Evolutionary conservation across 192 early-diverging fungal species (phyloP).

Genomic region (Piromyces sp.): DNA sequence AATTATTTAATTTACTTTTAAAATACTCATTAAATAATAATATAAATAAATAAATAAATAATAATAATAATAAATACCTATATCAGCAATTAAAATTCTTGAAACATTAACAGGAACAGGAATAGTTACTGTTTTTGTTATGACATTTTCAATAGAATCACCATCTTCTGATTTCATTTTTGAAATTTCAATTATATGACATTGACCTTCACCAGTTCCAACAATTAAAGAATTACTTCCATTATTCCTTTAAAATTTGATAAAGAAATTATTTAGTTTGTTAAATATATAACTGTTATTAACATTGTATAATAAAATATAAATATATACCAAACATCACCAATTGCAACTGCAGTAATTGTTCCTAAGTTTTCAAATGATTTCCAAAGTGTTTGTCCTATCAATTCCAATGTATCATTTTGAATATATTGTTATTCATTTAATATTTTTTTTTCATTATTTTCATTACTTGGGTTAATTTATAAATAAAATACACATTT

Average conservation of each 20-base stretch:
- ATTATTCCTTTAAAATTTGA: background rate
- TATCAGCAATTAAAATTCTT: conserved; percentile 1
- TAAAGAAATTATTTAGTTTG: background rate
- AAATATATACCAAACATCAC: background rate
- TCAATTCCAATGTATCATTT: too few relatives aligned
- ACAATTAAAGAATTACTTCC: background rate
- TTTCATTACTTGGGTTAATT: too few relatives aligned
- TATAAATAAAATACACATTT: too few relatives aligned
- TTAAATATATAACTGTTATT: too few relatives aligned
- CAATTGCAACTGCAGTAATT: background rate
- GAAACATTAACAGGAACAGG: background rate
- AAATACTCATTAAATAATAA: too few relatives aligned
- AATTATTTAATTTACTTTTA: too few relatives aligned
- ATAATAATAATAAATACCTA: background rate
- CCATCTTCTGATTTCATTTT: background rate
- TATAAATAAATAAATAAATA: background rate
- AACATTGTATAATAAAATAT: too few relatives aligned
- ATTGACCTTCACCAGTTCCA: background rate
- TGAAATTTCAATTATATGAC: background rate
- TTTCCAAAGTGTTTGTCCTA: background rate
- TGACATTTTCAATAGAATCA: background rate
- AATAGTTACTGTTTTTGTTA: background rate
- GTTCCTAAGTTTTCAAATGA: background rate
- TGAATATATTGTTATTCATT: too few relatives aligned
- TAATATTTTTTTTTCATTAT: too few relatives aligned